Evolutionary conservation across 371 early-diverging fungal genomes (phyloP), one percentile per base, ranked within the genome.

Genomic region (Batkoa obscura): DNA sequence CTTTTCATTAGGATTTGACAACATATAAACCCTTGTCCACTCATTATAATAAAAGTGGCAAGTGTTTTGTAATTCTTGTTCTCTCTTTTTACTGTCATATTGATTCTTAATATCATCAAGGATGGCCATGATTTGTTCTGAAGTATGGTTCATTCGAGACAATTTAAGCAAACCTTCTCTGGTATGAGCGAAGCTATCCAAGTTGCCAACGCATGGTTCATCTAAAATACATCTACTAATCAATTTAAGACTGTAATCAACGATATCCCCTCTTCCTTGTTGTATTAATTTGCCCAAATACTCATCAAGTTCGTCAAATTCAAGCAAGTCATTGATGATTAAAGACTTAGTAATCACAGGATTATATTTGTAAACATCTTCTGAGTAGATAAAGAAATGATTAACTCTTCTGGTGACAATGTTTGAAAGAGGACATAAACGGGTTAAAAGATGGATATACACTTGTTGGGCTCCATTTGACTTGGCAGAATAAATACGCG

Each of bases 281-380:
- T 90, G 90, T 42, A 89, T 85, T 57, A 83, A 65, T 12, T 81
- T 79, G 0, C 86, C 83, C 12, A 97, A 71, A 58, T 89, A 92
- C 38, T 78, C 74, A 64, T 95, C 96, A 58, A 89, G 76, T 38
- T 93, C 94, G 12, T 72, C 69, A 2, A 84, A 50, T 49, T 73
- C 73, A 35, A 97, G 69, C 50, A 97, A 65, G 0, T 81, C 76
- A 1, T 80, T 79, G 58, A 79, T 78, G 57, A 94, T 76, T 56
- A 97, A 66, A 1, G 86, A 77, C n/a, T 82, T 70, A 0, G 88
- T 83, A 1, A 86, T 86, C 6, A 81, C 76, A 1, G 92, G 86
- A 59, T 86, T 82, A 62, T 78, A 84, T 63, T 93, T 90, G 62
- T 90, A 85, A 66, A 92, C 94, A 60, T 95, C 94, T 43, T 91